Percentiles rank a stretch among this genome's conserved stretches.
Evolutionary conservation across 2,329 filamentous ascomycete species (phyloP).

Genomic region (Aspergillus intermedius): DNA sequence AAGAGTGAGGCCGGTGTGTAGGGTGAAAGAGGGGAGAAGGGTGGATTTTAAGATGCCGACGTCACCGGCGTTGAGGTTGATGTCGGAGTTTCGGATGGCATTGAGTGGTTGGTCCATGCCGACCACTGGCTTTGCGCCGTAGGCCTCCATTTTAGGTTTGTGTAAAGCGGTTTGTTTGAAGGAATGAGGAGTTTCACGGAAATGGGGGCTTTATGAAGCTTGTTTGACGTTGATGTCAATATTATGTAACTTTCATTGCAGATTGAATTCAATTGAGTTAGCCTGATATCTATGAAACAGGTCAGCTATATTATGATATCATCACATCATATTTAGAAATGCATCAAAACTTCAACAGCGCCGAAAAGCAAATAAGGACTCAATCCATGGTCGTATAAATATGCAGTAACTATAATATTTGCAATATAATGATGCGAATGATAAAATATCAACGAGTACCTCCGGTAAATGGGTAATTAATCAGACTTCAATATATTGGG

Average conservation of each 20-base stretch:
- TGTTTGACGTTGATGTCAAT: slow-evolving; percentile 12
- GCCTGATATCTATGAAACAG: not conserved
- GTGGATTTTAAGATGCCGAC: slow-evolving; percentile 50
- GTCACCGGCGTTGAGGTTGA: slow-evolving; percentile 13
- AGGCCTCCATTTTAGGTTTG: slow-evolving; percentile 4
- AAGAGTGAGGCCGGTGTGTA: slow-evolving; percentile 48
- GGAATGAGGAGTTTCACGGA: not conserved
- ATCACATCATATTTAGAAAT: not conserved
- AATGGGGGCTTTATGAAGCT: not conserved
- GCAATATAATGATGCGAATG: not conserved
- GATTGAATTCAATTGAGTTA: not conserved
- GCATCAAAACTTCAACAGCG: not conserved
- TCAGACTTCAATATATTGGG: not conserved
- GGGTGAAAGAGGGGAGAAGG: slow-evolving; percentile 48
- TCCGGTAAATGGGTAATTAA: not conserved
- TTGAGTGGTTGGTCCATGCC: slow-evolving; percentile 4
- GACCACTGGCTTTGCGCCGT: slow-evolving; percentile 8
- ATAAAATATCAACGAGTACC: not conserved
- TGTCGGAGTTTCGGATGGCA: not conserved
- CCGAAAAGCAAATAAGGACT: not conserved
- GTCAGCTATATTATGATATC: not conserved
- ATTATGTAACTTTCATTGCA: slow-evolving; percentile 11
- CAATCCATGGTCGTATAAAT: not conserved
- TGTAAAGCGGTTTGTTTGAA: not conserved
- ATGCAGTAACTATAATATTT: not conserved